phyloP scores from a whole-genome alignment of 2,329 filamentous ascomycete genomes.

The Microdochium nivale region DNA sequence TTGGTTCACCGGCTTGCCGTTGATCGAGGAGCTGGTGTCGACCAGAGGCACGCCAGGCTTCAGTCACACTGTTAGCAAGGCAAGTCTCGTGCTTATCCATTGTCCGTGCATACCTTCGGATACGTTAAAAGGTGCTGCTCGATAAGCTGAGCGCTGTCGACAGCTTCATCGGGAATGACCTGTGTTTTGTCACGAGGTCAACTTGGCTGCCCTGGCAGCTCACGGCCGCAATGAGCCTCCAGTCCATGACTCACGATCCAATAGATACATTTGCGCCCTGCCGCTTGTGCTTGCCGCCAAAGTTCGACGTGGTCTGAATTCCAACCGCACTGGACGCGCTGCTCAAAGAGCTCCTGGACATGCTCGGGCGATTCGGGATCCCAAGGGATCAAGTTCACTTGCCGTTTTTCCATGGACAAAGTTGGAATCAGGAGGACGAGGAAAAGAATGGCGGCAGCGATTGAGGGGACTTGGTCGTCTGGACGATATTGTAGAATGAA shows the following conservation, averaged over 20 bases:
- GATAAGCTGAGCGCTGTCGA: neutral
- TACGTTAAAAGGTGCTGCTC: neutral
- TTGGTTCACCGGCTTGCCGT: slow-evolving; percentile 3
- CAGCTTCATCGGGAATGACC: neutral
- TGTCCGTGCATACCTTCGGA: neutral
- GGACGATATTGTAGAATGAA: no score
- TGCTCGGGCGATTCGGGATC: slow-evolving; percentile 14
- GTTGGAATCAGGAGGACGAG: no score
- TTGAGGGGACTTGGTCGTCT: no score
- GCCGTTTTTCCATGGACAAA: neutral
- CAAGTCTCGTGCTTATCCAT: no score
- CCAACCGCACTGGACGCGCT: slow-evolving; percentile 17
- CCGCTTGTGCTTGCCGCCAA: slow-evolving; percentile 12
- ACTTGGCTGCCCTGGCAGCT: slow-evolving; percentile 8
- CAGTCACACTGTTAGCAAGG: neutral
- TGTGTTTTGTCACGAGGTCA: neutral
- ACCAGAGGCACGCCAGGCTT: slow-evolving; percentile 3
- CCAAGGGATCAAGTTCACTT: slow-evolving; percentile 14
- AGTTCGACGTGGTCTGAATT: slow-evolving; percentile 6
- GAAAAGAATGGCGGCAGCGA: no score
- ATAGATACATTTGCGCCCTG: slow-evolving; percentile 10
- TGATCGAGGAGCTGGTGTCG: slow-evolving; percentile 7
- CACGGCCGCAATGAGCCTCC: slow-evolving; percentile 5
- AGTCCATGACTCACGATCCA: slow-evolving; percentile 2
- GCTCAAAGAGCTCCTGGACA: slow-evolving; percentile 11